phyloP scores from a whole-genome alignment of 176 grass and related monocot species.

The Panicum miliaceum region DNA sequence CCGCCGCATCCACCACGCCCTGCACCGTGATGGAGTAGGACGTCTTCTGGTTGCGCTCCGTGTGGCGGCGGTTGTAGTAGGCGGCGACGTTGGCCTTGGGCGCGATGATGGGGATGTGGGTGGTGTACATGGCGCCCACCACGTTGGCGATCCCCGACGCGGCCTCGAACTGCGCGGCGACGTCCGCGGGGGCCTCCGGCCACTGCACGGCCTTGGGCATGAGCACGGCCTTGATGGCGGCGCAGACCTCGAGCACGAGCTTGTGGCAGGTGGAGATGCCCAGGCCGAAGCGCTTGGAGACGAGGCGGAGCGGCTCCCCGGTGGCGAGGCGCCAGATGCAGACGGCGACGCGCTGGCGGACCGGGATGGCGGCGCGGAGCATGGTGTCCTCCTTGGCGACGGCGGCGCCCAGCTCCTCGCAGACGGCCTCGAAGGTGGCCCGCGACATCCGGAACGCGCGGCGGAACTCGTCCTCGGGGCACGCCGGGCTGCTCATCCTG shows the following conservation, averaged over 20 bases:
- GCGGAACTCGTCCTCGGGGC: conserved; percentile 73
- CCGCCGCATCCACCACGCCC: conserved; percentile 68
- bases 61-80: conserved; percentile 89
- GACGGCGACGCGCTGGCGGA: conserved; percentile 80
- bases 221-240: conserved; percentile 67
- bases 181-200: conserved; percentile 45
- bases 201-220: conserved; percentile 68
- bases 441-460: conserved; percentile 78
- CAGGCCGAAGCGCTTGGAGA: conserved; percentile 79
- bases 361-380: conserved; percentile 82
- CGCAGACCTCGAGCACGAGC: conserved; percentile 84
- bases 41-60: conserved; percentile 79
- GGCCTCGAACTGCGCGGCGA: conserved; percentile 42
- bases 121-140: conserved; percentile 81
- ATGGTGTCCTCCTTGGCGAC: conserved; percentile 88
- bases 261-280: conserved; percentile 94
- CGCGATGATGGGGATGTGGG: conserved; percentile 87
- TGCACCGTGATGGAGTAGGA: conserved; percentile 83
- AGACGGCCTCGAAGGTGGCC: conserved; percentile 69
- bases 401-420: conserved; percentile 61
- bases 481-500: conserved; percentile 53
- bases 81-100: conserved; percentile 70
- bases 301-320: conserved; percentile 66
- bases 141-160: conserved; percentile 64
- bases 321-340: conserved; percentile 87